Conservation (phyloP, 2,329 filamentous ascomycete genomes). For the Curvularia sp. region DNA sequence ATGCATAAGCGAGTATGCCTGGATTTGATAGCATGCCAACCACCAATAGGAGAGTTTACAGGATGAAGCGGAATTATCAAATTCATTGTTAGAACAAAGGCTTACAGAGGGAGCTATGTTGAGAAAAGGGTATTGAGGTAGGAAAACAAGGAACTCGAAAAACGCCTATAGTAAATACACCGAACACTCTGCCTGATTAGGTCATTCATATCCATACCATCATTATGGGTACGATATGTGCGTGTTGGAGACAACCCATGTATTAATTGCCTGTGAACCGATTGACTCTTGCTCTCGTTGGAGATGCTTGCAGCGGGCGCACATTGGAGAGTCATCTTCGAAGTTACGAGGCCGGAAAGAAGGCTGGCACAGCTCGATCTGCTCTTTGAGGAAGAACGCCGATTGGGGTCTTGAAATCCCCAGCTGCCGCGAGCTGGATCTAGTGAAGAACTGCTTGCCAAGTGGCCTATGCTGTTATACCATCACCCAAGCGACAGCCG, state of each 20-base stretch:
- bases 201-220: not conserved
- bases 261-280: not conserved
- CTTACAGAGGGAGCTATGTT: not conserved
- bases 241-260: not conserved
- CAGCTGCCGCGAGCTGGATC: not conserved
- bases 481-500: constrained; percentile 29
- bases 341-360: not conserved
- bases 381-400: not conserved
- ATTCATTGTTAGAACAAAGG: not conserved
- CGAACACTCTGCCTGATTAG: not conserved
- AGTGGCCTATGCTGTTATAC: constrained; percentile 26
- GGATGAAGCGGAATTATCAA: not conserved
- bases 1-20: constrained; percentile 1
- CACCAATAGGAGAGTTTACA: not conserved
- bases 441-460: not conserved
- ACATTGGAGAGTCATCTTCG: not conserved
- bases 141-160: constrained; percentile 10
- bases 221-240: not conserved
- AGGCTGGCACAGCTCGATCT: not conserved
- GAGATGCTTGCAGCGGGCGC: not conserved
- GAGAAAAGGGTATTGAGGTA: constrained; percentile 26
- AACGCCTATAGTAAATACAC: constrained; percentile 1
- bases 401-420: not conserved
- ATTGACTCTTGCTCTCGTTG: not conserved
- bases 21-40: not conserved